These are phyloP conservation scores for Lachancea sp. DNA, from an alignment of 805 yeast genomes.

Conservation along the genomic window DNA sequence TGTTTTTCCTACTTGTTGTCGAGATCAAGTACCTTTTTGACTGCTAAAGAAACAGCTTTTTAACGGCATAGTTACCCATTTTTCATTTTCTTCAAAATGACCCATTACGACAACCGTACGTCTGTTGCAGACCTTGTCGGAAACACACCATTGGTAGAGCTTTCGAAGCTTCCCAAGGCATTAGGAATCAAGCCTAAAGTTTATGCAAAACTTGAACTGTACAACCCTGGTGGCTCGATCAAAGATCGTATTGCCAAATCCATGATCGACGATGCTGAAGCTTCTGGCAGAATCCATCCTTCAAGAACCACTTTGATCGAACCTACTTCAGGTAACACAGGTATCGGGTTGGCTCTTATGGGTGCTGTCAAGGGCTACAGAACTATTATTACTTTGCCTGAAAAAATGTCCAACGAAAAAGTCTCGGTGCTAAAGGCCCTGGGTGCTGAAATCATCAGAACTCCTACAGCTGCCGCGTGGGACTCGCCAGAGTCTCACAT, in stretches of 20 bases:
- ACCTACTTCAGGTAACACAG: slow-evolving; percentile 89
- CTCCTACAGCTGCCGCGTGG: slow-evolving; percentile 91
- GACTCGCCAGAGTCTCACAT: slow-evolving; percentile 87
- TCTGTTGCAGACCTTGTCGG: slow-evolving; percentile 69
- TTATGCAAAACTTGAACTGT: slow-evolving; percentile 71
- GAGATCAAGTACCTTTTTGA: too few relatives aligned
- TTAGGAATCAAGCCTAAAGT: slow-evolving; percentile 66
- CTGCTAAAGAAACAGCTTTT: too few relatives aligned
- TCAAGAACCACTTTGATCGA: slow-evolving; percentile 72
- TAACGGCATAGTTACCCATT: neutral
- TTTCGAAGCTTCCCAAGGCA: slow-evolving; percentile 71
- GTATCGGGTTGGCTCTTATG: slow-evolving; percentile 79
- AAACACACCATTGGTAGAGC: slow-evolving; percentile 71
- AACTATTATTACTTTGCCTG: slow-evolving; percentile 82
- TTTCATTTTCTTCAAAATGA: neutral
- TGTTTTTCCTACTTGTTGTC: too few relatives aligned
- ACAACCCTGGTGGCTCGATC: slow-evolving; percentile 87
- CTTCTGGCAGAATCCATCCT: slow-evolving; percentile 71
- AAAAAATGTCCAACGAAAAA: slow-evolving; percentile 87
- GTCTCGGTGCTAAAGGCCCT: slow-evolving; percentile 81
- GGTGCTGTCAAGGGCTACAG: slow-evolving; percentile 86
- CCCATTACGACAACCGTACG: slow-evolving; percentile 7
- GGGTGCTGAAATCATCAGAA: slow-evolving; percentile 86
- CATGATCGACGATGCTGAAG: slow-evolving; percentile 83
- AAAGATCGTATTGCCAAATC: slow-evolving; percentile 83